These are phyloP conservation scores for Ustilago loliicola DNA, from an alignment of 1,284 basidiomycete genomes.

Conservation along the genomic window DNA sequence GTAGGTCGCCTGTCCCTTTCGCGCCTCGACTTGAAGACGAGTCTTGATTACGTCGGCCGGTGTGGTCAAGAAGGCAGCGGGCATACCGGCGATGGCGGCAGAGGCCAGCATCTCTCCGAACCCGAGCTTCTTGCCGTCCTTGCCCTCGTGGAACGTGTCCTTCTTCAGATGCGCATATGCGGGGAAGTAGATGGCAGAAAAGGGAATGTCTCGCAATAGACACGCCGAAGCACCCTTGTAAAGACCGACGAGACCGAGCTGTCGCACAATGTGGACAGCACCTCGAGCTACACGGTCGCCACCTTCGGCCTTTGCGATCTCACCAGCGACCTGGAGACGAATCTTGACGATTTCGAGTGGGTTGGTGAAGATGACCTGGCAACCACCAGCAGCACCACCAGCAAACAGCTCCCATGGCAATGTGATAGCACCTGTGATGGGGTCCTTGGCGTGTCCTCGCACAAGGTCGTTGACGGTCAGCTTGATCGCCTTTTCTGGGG, in stretches of 20 bases:
- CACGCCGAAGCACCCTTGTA: constrained; percentile 92
- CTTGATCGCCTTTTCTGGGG: constrained; percentile 98
- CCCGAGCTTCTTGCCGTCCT: constrained; percentile 89
- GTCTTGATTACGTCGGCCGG: constrained; percentile 94
- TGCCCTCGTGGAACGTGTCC: constrained; percentile 95
- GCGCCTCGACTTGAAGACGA: constrained; percentile 94
- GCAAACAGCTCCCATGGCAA: constrained; percentile 88
- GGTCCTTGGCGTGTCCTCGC: constrained; percentile 85
- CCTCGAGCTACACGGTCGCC: constrained; percentile 84
- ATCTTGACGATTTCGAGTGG: constrained; percentile 91
- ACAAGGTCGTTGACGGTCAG: constrained; percentile 93
- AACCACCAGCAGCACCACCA: constrained; percentile 93
- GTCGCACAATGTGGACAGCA: constrained; percentile 90
- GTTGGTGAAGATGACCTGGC: constrained; percentile 97
- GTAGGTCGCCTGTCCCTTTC: constrained; percentile 91
- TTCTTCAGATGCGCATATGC: constrained; percentile 80
- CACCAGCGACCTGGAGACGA: constrained; percentile 94
- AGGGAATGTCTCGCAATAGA: constrained; percentile 89
- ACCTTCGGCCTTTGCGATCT: constrained; percentile 81
- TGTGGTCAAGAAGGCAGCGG: constrained; percentile 76
- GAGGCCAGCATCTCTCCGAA: constrained; percentile 90
- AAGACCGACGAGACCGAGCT: constrained; percentile 89
- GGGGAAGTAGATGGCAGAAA: constrained; percentile 73
- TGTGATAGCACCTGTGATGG: constrained; percentile 92
- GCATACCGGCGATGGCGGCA: constrained; percentile 88